phyloP scores from a whole-genome alignment of 192 early-diverging fungal species.

The Coemansia sp. region DNA sequence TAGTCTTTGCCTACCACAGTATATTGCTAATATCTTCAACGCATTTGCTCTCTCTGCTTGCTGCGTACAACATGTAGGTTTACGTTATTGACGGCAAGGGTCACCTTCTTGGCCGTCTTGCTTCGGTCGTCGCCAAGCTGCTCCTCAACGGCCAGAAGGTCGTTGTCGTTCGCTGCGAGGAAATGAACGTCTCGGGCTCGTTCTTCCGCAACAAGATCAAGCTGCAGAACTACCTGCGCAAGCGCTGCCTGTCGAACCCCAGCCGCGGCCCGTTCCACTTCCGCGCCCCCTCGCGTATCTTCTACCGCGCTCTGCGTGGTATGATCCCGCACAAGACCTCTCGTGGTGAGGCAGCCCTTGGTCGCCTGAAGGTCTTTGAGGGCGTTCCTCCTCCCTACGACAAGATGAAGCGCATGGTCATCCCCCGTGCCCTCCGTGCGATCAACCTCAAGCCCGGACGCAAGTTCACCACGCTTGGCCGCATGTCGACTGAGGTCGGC shows the following conservation, averaged over 20 bases:
- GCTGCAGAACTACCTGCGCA: slow-evolving; percentile 95
- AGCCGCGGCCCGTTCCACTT: slow-evolving; percentile 97
- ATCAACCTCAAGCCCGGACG: slow-evolving; percentile 95
- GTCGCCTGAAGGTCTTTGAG: slow-evolving; percentile 99
- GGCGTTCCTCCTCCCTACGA: slow-evolving; percentile 98
- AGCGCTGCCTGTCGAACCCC: slow-evolving; percentile 97
- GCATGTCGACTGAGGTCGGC: slow-evolving; percentile 93
- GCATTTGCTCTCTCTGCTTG: neutral
- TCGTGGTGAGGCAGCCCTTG: slow-evolving; percentile 95
- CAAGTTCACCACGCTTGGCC: slow-evolving; percentile 95
- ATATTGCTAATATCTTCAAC: neutral
- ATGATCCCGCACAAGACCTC: slow-evolving; percentile 99
- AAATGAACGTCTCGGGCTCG: slow-evolving; percentile 95
- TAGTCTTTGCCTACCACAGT: no score
- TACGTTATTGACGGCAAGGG: slow-evolving; percentile 99
- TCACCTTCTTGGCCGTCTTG: slow-evolving; percentile 96
- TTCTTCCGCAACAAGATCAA: slow-evolving; percentile 99
- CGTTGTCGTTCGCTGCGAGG: slow-evolving; percentile 97
- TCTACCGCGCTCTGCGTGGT: slow-evolving; percentile 96
- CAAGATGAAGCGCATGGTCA: slow-evolving; percentile 95
- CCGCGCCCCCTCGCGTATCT: slow-evolving; percentile 95
- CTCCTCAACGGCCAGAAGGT: slow-evolving; percentile 96
- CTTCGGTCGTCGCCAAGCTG: slow-evolving; percentile 98
- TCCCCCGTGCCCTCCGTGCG: slow-evolving; percentile 95
- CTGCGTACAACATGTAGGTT: slow-evolving; percentile 71